Evolutionary conservation across 768 basidiomycete genomes (phyloP), one percentile per base, ranked within the genome.

Genomic region (Punctularia strigosozonata): DNA sequence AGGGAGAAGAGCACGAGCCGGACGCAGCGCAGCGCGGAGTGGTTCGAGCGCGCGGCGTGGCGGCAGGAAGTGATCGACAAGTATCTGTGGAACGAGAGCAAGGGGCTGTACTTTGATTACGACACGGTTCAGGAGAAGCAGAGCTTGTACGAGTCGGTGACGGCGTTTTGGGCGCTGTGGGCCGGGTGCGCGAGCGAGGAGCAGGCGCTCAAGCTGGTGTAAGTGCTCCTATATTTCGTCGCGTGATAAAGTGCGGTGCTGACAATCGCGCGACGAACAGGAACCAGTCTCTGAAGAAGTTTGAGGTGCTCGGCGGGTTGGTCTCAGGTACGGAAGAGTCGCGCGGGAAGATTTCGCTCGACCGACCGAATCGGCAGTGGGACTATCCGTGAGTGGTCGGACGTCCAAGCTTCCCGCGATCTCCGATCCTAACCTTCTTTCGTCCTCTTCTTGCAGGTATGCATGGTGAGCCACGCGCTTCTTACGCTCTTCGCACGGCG

Each of bases 341-440:
- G 28, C 75, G 94, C 42, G 94, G 94, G 39, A 85, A 86, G 57
- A 92, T 98, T 42, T 94, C 92, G 13, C 67, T 99, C 39, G 91
- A 95, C 51, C 72, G 95, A 35, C 94, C 94, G 13, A 97, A 97
- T 63, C 86, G 94, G 46, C 94, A 99, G 55, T 99, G 94, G 95
- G 94, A 92, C 57, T 92, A 91, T 59, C 94, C 90, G 66, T 90
- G 63, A 49, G 85, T 77, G 25, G 40, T n/a, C n/a, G n/a, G n/a
- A n/a, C n/a, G n/a, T n/a, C n/a, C n/a, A n/a, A n/a, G n/a, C n/a
- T n/a, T n/a, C n/a, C n/a, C n/a, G n/a, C n/a, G n/a, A n/a, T n/a
- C n/a, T n/a, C 37, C 33, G 12, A 10, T 10, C 10, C 8, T 12
- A 13, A 34, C 20, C 8, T 12, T 34, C 19, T 8, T 20, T 34